Evolutionary conservation across 1,139 yeast species (phyloP), one percentile per base, ranked within the genome.

Genomic region (Blastobotrys petasosporus): DNA sequence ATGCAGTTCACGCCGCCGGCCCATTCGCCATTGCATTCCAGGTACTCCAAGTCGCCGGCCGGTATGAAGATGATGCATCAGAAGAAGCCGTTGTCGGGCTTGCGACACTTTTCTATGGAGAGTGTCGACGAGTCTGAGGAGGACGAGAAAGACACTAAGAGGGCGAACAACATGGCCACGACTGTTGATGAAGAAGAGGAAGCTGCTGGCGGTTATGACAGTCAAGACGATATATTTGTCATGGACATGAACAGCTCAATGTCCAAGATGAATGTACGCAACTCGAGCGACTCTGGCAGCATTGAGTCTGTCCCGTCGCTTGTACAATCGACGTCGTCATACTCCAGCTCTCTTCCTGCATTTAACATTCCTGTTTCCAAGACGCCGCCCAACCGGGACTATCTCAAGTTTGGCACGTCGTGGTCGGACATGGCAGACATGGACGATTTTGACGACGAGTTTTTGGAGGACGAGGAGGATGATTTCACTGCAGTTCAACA

Each of bases 1-100:
- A 62, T 62, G 63, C 66, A 64, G 60, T 66, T 60, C 55, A 66
- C 69, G 28, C 70, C 70, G 32, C 69, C 65, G 7, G 56, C 53
- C 28, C 49, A 50, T 47, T 30, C 37, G 13, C 13, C 35, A 12
- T 31, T 36, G 40, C 40, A 36, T 28, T 12, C 15, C 20, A 15
- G 35, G 16, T 16, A 16, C 15, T 12, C 48, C 34, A 49, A 38
- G 41, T 43, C 45, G 44, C 52, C 37, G 38, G 52, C 34, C 39
- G 47, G 35, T 39, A 41, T 45, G 38, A 35, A 42, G 44, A 39
- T 15, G 33, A 16, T 23, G 39, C 42, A 39, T 31, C 37, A 36
- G 33, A 39, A 35, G 28, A 41, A 37, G 29, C 35, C 45, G 10
- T 33, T 36, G 10, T 42, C 47, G 12, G 32, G 34, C 29, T 39